Base-by-base conservation (phyloP, 2,329 filamentous ascomycete genomes). In the Hawksworthiomyces lignivorus region DNA sequence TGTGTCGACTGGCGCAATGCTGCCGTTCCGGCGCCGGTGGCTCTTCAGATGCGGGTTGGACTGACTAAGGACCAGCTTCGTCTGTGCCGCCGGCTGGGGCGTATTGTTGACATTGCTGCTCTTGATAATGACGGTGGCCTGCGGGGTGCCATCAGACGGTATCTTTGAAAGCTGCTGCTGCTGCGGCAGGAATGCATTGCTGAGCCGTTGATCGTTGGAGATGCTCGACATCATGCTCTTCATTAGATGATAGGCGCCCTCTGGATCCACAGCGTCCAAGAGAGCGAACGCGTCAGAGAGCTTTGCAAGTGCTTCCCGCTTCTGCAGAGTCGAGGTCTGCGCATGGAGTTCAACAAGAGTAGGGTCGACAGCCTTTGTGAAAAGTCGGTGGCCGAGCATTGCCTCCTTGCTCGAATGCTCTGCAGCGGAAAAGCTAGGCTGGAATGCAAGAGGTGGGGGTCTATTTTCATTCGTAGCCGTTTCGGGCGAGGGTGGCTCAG, bases 41-140 rank as follows among this genome's bases (percentile, higher is more conserved):
- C 78, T 87, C 62, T 83, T 86, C 21, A 94, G 70, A 55, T 95
- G 87, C 18, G 87, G 87, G 57, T 94, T 96, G 56, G 80, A 84
- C 48, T 87, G 79, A 43, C 83, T 84, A 27, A 94, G 68, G 9
- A 92, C 68, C 11, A 95, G 69, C 58, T 89, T 94, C 3, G 66
- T 61, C 3, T 71, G 70, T 49, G 69, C 73, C 15, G 45, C 36
- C n/a, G n/a, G n/a, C n/a, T 49, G 41, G 3, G 53, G 33, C 12
- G 50, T n/a, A 57, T 54, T 67, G 58, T 48, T 58, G 57, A 32
- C 48, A 58, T 31, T 50, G 55, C 45, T 58, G 58, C 62, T 70
- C 65, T 77, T 77, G 51, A 78, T 68, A 45, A 78, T 71, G 39
- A 77, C 73, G 1, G 77, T 80, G 21, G 71, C 70, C 48, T 68